phyloP scores from a whole-genome alignment of 169 alveolate species.

The Fabrea salina region DNA sequence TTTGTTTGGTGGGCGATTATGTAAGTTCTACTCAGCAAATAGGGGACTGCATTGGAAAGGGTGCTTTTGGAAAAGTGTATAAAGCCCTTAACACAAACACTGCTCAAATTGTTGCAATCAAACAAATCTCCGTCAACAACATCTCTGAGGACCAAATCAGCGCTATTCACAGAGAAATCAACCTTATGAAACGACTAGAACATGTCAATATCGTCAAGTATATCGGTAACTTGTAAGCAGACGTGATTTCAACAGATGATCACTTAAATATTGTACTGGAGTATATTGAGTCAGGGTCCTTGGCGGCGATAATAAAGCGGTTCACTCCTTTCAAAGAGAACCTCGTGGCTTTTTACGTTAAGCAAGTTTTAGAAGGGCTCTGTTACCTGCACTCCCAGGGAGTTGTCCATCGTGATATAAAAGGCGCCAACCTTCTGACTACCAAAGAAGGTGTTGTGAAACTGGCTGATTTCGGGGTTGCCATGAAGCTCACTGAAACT shows the following conservation, averaged over 20 bases:
- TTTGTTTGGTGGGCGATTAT: not conserved
- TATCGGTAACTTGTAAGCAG: conserved; percentile 57
- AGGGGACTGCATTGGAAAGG: conserved; percentile 63
- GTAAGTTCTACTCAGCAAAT: conserved; percentile 43
- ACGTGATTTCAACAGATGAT: conserved; percentile 30
- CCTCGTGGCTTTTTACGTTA: conserved; percentile 52
- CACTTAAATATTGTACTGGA: conserved; percentile 69
- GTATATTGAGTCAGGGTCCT: conserved; percentile 69
- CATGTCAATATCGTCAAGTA: conserved; percentile 72
- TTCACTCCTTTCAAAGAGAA: conserved; percentile 61
- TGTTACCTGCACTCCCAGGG: conserved; percentile 63
- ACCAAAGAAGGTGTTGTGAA: conserved; percentile 72
- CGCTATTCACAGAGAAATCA: conserved; percentile 62
- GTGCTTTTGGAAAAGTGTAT: conserved; percentile 60
- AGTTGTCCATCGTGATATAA: conserved; percentile 79
- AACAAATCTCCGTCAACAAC: conserved; percentile 43
- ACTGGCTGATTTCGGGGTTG: conserved; percentile 80
- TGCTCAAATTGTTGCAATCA: conserved; percentile 59
- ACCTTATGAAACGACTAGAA: conserved; percentile 54
- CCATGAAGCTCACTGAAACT: conserved; percentile 17
- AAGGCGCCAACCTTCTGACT: conserved; percentile 77
- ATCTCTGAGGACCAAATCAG: conserved; percentile 41
- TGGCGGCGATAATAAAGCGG: conserved; percentile 47
- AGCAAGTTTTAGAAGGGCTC: conserved; percentile 64
- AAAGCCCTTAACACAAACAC: conserved; percentile 58